Percentiles rank a stretch among this genome's conserved stretches.
phyloP scores from a whole-genome alignment of 2,329 filamentous ascomycete species.

The Biscogniauxia sp. region DNA sequence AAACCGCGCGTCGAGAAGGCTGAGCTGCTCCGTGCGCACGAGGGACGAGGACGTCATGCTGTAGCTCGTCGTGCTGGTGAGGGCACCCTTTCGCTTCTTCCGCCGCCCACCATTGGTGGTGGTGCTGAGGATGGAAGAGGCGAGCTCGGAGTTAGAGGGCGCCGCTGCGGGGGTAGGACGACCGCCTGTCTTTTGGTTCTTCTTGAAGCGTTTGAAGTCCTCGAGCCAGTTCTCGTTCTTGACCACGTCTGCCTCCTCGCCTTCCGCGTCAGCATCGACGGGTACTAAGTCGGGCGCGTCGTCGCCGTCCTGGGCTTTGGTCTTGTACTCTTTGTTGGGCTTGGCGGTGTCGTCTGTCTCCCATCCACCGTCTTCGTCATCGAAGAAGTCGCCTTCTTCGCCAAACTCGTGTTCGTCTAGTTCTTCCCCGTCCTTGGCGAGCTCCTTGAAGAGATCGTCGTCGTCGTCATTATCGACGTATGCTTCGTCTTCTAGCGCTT shows the following conservation, averaged over 20 bases:
- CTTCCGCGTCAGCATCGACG: conserved; percentile 21
- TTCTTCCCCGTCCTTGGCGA: conserved; percentile 69
- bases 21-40: conserved; percentile 82
- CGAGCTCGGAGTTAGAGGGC: conserved; percentile 59
- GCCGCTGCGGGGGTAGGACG: conserved; percentile 36
- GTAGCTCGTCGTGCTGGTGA: conserved; percentile 83
- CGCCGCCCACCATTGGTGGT: conserved; percentile 75
- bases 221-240: conserved; percentile 82
- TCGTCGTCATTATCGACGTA: conserved; percentile 81
- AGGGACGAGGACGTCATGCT: conserved; percentile 90
- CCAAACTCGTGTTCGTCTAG: conserved; percentile 80
- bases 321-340: conserved; percentile 58
- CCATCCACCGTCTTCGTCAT: conserved; percentile 77
- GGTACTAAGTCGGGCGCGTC: conserved; percentile 49
- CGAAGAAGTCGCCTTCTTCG: conserved; percentile 54
- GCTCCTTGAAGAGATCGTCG: conserved; percentile 77
- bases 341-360: conserved; percentile 91
- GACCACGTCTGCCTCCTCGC: conserved; percentile 43
- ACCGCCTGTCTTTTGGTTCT: conserved; percentile 59
- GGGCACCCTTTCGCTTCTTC: conserved; percentile 94
- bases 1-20: conserved; percentile 83
- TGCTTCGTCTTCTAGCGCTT: conserved; percentile 92
- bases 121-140: conserved; percentile 70
- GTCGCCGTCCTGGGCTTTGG: conserved; percentile 29
- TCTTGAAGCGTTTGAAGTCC: conserved; percentile 93